These are phyloP conservation scores for Euphorbia schlechtendalii DNA, from an alignment of 441 rosid species.

Conservation along the genomic window DNA sequence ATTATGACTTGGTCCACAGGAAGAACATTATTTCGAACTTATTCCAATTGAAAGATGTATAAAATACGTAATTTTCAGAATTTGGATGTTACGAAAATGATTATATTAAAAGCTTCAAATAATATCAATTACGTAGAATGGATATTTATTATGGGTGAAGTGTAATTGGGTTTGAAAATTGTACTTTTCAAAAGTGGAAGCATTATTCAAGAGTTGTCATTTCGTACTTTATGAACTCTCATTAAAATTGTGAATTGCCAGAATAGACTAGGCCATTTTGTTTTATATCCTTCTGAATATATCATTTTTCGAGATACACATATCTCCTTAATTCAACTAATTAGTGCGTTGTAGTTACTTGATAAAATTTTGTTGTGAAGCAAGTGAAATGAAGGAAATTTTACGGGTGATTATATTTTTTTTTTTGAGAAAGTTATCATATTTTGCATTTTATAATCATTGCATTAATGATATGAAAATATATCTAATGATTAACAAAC, in stretches of 20 bases:
- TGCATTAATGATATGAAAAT: too few relatives aligned
- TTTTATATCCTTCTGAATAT: not conserved
- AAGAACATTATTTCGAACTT: not conserved
- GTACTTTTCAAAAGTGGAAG: constrained; percentile 4
- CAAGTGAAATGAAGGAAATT: too few relatives aligned
- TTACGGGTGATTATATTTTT: too few relatives aligned
- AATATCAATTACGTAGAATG: not conserved
- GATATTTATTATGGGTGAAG: not conserved
- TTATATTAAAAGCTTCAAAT: not conserved
- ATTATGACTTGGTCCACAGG: too few relatives aligned
- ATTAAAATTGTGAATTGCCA: not conserved
- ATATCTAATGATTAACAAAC: too few relatives aligned
- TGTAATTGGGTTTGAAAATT: not conserved
- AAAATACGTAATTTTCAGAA: not conserved
- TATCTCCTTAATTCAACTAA: not conserved
- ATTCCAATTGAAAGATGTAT: not conserved
- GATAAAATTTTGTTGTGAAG: too few relatives aligned
- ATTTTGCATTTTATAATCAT: too few relatives aligned
- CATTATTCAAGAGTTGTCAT: not conserved
- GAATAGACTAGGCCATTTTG: not conserved
- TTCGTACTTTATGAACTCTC: not conserved
- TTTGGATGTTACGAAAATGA: not conserved
- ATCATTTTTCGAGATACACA: not conserved
- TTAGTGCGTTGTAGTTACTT: too few relatives aligned
- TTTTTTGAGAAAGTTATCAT: too few relatives aligned